These are phyloP conservation scores for Rheum nobile DNA, from an alignment of 148 eudicot species.

Conservation along the genomic window DNA sequence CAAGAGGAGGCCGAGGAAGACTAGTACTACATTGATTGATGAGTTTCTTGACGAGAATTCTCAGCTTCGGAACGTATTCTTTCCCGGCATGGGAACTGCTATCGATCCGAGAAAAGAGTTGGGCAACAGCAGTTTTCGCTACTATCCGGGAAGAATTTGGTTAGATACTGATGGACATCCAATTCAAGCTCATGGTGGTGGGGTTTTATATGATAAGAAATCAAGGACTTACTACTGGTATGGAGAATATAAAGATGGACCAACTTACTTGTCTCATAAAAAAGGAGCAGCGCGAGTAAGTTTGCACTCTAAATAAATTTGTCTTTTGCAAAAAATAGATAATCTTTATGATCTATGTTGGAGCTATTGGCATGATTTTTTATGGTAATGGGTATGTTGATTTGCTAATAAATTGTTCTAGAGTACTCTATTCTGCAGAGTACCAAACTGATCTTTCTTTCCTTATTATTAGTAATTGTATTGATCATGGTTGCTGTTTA, in stretches of 20 bases:
- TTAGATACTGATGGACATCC: constrained; percentile 91
- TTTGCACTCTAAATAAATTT: background rate
- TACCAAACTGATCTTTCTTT: background rate
- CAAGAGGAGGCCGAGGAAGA: constrained; percentile 62
- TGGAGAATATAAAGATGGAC: constrained; percentile 97
- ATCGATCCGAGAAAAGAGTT: constrained; percentile 49
- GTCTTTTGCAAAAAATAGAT: background rate
- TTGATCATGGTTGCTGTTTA: background rate
- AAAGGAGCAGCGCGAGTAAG: constrained; percentile 87
- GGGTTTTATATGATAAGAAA: constrained; percentile 62
- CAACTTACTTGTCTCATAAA: constrained; percentile 83
- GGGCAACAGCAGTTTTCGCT: constrained; percentile 53
- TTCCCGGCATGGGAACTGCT: constrained; percentile 61
- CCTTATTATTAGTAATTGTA: background rate
- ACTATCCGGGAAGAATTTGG: constrained; percentile 91
- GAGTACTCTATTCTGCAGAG: background rate
- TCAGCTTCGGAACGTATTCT: constrained; percentile 70
- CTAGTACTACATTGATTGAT: constrained; percentile 62
- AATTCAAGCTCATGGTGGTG: constrained; percentile 99
- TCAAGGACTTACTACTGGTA: constrained; percentile 77
- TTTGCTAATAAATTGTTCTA: background rate
- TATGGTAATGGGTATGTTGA: background rate
- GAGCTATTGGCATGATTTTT: background rate
- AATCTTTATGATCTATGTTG: background rate
- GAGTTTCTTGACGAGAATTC: constrained; percentile 92